These are phyloP conservation scores for Trichophyton equinum DNA, from an alignment of 2,329 filamentous ascomycete species.

Conservation along the genomic window DNA sequence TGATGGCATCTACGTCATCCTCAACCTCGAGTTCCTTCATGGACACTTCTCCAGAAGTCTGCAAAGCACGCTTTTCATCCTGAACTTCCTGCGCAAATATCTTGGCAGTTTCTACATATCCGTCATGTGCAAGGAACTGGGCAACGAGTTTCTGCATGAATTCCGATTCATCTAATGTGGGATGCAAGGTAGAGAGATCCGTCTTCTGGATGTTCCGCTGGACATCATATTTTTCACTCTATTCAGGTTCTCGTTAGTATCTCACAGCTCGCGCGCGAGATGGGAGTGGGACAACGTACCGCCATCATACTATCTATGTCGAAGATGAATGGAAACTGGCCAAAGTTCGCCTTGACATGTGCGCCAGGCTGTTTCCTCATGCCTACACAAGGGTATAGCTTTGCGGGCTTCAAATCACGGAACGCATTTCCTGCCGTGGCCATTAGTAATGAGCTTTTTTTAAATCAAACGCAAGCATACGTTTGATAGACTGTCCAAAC, in stretches of 20 bases:
- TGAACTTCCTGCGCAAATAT: slow-evolving; percentile 76
- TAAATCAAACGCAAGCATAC: neutral
- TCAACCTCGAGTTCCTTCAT: slow-evolving; percentile 52
- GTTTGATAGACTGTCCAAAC: slow-evolving; percentile 10
- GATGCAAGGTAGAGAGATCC: slow-evolving; percentile 48
- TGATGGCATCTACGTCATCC: slow-evolving; percentile 75
- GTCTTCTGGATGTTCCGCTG: slow-evolving; percentile 49
- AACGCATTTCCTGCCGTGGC: slow-evolving; percentile 44
- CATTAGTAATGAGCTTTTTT: neutral
- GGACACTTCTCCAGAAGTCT: slow-evolving; percentile 41
- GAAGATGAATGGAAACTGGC: slow-evolving; percentile 66
- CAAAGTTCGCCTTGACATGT: slow-evolving; percentile 50
- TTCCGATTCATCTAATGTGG: slow-evolving; percentile 56
- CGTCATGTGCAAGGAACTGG: slow-evolving; percentile 87
- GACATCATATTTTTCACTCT: slow-evolving; percentile 51
- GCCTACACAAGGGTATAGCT: slow-evolving; percentile 46
- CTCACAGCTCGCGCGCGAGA: neutral
- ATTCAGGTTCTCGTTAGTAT: slow-evolving; percentile 9
- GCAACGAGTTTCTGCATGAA: slow-evolving; percentile 72
- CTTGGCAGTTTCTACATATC: slow-evolving; percentile 83
- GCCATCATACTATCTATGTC: slow-evolving; percentile 80
- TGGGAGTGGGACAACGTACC: slow-evolving; percentile 37
- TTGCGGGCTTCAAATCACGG: slow-evolving; percentile 32
- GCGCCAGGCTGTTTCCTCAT: slow-evolving; percentile 51
- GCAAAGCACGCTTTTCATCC: slow-evolving; percentile 58